A percentile compares a stretch with the other conserved stretches of the same genome.
Conservation (phyloP, 441 rosid genomes). For the Corymbia citriodora region DNA sequence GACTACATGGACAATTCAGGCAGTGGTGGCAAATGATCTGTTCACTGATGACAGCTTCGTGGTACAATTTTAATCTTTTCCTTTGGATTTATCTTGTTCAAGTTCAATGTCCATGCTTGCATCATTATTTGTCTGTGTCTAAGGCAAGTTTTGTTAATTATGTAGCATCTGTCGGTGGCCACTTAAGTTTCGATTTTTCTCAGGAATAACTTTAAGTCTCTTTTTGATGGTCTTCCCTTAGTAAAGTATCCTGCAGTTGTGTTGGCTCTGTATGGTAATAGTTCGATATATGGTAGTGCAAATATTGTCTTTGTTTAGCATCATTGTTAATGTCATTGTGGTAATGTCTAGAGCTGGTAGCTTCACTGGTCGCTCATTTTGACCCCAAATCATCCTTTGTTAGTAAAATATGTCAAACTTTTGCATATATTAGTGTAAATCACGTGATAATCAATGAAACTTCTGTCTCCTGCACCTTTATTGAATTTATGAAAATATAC, state of each 20-base stretch:
- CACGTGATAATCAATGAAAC: not conserved
- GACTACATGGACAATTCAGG: constrained; percentile 56
- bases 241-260: not conserved
- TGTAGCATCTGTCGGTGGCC: not conserved
- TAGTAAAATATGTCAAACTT: not conserved
- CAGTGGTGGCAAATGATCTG: constrained; percentile 87
- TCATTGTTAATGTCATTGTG: not conserved
- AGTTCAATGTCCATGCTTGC: not conserved
- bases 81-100: not conserved
- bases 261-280: not conserved
- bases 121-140: not conserved
- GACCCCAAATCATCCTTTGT: not conserved
- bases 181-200: not conserved
- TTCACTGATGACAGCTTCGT: constrained; percentile 94
- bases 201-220: not conserved
- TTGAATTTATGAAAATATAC: not conserved
- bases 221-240: not conserved
- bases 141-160: not conserved
- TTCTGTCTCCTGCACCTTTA: not conserved
- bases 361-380: not conserved
- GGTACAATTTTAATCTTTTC: constrained; percentile 35
- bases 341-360: not conserved
- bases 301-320: not conserved
- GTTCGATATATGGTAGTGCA: not conserved
- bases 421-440: not conserved